These are phyloP conservation scores for Filobasidium floriforme DNA, from an alignment of 768 basidiomycete species.

Conservation along the genomic window DNA sequence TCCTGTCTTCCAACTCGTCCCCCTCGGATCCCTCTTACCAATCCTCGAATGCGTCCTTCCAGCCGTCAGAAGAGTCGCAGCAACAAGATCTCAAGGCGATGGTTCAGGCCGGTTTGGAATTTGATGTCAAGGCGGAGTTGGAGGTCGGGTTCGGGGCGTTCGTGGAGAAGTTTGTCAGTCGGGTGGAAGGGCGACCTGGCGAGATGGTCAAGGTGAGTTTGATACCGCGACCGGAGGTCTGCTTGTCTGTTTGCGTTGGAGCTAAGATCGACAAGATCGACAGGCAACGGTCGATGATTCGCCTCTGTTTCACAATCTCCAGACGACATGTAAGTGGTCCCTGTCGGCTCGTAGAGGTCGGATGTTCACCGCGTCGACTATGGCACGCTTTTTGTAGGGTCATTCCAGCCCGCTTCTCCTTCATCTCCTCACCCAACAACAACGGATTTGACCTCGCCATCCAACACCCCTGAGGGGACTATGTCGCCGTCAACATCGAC, in stretches of 20 bases:
- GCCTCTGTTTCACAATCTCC: conserved; percentile 40
- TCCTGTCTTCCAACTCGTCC: conserved; percentile 16
- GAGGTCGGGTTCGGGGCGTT: conserved; percentile 81
- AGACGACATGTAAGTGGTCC: conserved; percentile 35
- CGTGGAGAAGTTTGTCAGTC: conserved; percentile 76
- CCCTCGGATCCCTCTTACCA: neutral
- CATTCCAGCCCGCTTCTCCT: conserved; percentile 56
- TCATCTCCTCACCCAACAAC: conserved; percentile 47
- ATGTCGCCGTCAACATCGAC: conserved; percentile 11
- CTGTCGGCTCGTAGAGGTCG: no score
- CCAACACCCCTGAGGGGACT: conserved; percentile 8
- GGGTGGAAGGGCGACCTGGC: conserved; percentile 69
- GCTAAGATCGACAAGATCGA: neutral
- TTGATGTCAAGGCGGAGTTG: conserved; percentile 71
- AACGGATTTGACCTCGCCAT: conserved; percentile 18
- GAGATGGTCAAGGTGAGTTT: conserved; percentile 64
- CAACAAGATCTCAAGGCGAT: conserved; percentile 30
- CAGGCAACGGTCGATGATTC: conserved; percentile 40
- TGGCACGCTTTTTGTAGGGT: neutral
- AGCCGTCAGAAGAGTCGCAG: neutral
- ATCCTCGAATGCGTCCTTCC: conserved; percentile 4
- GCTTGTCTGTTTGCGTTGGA: neutral
- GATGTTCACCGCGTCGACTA: no score
- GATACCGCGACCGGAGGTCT: neutral
- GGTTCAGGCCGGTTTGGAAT: conserved; percentile 37